Conservation (phyloP, 75 land plant species). For the Picea glauca region DNA sequence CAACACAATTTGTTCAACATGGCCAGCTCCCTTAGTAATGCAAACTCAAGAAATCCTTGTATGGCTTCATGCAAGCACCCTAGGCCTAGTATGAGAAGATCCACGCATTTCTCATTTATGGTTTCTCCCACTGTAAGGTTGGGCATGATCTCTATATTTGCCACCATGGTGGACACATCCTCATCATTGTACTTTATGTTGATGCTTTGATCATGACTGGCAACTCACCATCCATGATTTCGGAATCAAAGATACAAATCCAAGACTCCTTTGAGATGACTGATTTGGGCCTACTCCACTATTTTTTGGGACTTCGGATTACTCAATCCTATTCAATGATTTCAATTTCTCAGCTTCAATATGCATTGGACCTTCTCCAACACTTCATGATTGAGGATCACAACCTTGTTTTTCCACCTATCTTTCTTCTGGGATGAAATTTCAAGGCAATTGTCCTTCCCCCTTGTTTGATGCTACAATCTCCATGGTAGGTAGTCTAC, state of each 20-base stretch:
- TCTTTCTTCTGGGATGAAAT: too few relatives aligned
- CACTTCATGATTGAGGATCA: too few relatives aligned
- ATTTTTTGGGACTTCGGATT: neutral
- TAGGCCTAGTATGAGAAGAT: neutral
- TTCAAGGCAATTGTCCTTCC: too few relatives aligned
- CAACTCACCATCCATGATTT: neutral
- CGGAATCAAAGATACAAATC: neutral
- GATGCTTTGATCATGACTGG: neutral
- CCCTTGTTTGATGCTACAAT: too few relatives aligned
- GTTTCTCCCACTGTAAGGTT: neutral
- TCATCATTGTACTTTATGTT: neutral
- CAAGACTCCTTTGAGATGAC: neutral
- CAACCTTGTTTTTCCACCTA: too few relatives aligned
- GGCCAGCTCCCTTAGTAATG: neutral
- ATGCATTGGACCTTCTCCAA: neutral
- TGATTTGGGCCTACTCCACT: neutral
- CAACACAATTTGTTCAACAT: neutral
- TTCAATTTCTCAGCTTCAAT: neutral
- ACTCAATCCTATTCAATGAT: neutral
- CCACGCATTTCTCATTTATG: neutral
- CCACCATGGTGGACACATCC: neutral
- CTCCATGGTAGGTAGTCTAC: too few relatives aligned
- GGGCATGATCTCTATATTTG: neutral
- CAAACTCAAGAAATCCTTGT: neutral
- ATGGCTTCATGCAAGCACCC: neutral